Evolutionary conservation across 495 filamentous ascomycete genomes (phyloP).

Genomic region (Aspergillus coremiiformis): DNA sequence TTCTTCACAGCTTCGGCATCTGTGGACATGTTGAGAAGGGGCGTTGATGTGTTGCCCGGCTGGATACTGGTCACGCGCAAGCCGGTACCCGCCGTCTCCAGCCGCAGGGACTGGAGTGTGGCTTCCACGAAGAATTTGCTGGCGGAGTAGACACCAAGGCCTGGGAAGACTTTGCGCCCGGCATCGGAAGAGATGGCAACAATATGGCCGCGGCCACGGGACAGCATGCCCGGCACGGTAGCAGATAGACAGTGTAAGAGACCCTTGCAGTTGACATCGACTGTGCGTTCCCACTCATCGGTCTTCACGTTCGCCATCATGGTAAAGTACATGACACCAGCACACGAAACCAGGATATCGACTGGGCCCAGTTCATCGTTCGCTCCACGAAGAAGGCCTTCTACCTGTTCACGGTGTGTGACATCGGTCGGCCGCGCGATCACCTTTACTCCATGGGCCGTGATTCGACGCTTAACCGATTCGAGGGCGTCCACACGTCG

Average conservation of each 20-base stretch:
- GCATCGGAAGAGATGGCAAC: conserved; percentile 66
- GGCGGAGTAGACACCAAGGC: conserved; percentile 64
- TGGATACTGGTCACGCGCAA: conserved; percentile 59
- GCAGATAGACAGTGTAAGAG: conserved; percentile 55
- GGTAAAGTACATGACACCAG: conserved; percentile 70
- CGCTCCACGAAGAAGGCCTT: conserved; percentile 45
- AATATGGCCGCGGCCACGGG: conserved; percentile 52
- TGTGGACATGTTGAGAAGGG: conserved; percentile 56
- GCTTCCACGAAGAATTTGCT: conserved; percentile 71
- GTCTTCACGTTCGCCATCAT: conserved; percentile 60
- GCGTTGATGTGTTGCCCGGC: conserved; percentile 59
- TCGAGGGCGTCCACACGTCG: conserved; percentile 55
- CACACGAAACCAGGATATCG: conserved; percentile 60
- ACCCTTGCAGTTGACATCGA: conserved; percentile 67
- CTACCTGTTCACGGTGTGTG: conserved; percentile 47
- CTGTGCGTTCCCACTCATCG: conserved; percentile 62
- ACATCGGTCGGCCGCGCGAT: conserved; percentile 55
- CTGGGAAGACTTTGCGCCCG: conserved; percentile 63
- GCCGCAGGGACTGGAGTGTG: conserved; percentile 54
- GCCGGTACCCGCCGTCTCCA: conserved; percentile 59
- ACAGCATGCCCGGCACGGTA: conserved; percentile 55
- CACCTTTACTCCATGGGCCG: conserved; percentile 45
- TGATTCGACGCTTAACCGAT: conserved; percentile 44
- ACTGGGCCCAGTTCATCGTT: conserved; percentile 52
- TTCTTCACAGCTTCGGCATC: conserved; percentile 63